These are phyloP conservation scores for Oryza meyeriana DNA, from an alignment of 176 grass and related monocot species.

Conservation along the genomic window DNA sequence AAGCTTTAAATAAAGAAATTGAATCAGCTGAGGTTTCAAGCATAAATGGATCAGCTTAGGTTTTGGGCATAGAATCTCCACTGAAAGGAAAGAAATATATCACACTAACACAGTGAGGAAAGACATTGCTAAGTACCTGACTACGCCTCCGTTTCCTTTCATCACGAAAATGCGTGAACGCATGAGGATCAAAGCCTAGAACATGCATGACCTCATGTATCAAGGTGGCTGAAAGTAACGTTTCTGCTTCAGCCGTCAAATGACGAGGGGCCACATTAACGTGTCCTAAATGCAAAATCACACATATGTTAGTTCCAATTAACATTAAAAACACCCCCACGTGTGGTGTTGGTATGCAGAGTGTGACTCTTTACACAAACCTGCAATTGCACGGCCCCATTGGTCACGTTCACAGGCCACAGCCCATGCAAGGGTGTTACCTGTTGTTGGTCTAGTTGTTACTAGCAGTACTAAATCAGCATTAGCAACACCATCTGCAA, in stretches of 20 bases:
- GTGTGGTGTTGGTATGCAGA: neutral
- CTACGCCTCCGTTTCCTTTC: conserved; percentile 88
- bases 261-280: conserved; percentile 98
- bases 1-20: neutral
- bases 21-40: neutral
- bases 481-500: conserved; percentile 83
- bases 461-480: conserved; percentile 98
- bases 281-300: conserved; percentile 53
- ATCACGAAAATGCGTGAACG: conserved; percentile 97
- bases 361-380: conserved; percentile 28
- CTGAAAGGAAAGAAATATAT: neutral
- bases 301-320: neutral
- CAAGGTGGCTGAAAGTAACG: conserved; percentile 89
- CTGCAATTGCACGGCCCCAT: conserved; percentile 98
- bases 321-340: neutral
- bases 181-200: conserved; percentile 99
- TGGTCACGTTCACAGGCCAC: conserved; percentile 98
- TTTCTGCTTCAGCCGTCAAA: conserved; percentile 98
- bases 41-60: neutral
- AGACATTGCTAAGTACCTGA: conserved; percentile 48
- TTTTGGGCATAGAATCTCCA: neutral
- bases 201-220: conserved; percentile 99
- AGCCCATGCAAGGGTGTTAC: conserved; percentile 99
- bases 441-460: conserved; percentile 97
- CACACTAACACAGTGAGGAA: neutral